Percentiles rank a stretch among this genome's conserved stretches.
Conservation (phyloP, 169 alveolate species). For the Ichthyophthirius multifiliis region DNA sequence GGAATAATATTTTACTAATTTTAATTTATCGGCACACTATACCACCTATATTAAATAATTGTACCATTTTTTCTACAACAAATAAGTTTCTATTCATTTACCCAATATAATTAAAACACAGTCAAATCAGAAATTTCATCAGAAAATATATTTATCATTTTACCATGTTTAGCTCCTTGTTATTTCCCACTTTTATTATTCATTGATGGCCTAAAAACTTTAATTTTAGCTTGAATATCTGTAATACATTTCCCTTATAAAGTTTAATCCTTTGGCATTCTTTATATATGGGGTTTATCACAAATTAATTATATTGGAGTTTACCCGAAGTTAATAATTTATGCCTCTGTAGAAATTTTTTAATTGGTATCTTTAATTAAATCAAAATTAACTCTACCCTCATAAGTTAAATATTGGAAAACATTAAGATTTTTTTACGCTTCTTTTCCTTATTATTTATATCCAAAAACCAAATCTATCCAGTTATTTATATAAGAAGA, state of each 20-base stretch:
- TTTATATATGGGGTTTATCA: slow-evolving; percentile 47
- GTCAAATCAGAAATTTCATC: slow-evolving; percentile 24
- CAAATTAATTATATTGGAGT: slow-evolving; percentile 59
- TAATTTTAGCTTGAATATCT: slow-evolving; percentile 40
- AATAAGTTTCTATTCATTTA: slow-evolving; percentile 39
- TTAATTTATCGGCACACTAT: slow-evolving; percentile 29
- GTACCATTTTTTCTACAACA: slow-evolving; percentile 44
- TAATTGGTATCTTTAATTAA: slow-evolving; percentile 36
- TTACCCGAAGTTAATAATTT: slow-evolving; percentile 62
- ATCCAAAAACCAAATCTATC: slow-evolving; percentile 98
- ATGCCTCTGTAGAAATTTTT: slow-evolving; percentile 26
- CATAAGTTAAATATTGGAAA: slow-evolving; percentile 75
- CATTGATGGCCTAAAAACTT: slow-evolving; percentile 56
- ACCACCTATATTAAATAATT: slow-evolving; percentile 21
- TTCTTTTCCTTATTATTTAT: slow-evolving; percentile 87
- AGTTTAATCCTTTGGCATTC: slow-evolving; percentile 21
- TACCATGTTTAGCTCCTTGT: not conserved
- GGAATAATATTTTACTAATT: slow-evolving; percentile 45
- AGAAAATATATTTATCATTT: not conserved
- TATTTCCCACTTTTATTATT: not conserved
- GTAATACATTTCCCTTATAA: slow-evolving; percentile 23
- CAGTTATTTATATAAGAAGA: slow-evolving; percentile 91
- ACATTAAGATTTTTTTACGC: slow-evolving; percentile 75
- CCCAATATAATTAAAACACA: slow-evolving; percentile 45
- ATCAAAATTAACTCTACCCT: slow-evolving; percentile 60